These are phyloP conservation scores for Bretziella fagacearum DNA, from an alignment of 2,329 filamentous ascomycete genomes.

Conservation along the genomic window DNA sequence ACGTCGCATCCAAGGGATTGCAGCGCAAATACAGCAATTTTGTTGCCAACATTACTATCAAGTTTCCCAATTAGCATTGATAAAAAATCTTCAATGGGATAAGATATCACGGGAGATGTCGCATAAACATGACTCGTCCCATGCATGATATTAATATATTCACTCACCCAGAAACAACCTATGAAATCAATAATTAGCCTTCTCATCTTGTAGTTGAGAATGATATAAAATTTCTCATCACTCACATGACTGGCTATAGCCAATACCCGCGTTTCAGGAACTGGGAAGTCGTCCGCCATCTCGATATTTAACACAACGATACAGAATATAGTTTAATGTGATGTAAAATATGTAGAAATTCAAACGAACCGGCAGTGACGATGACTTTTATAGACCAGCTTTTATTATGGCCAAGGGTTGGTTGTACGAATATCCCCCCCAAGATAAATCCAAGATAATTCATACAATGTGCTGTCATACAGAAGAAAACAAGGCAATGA, in stretches of 20 bases:
- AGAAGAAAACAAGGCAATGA: too few relatives aligned
- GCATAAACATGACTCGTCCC: not conserved
- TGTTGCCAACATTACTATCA: conserved; percentile 77
- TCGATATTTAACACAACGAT: not conserved
- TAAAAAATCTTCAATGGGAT: not conserved
- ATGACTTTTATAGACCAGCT: too few relatives aligned
- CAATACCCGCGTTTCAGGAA: conserved; percentile 52
- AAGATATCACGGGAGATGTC: not conserved
- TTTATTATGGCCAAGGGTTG: too few relatives aligned
- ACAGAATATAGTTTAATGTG: too few relatives aligned
- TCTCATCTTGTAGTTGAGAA: not conserved
- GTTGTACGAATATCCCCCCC: too few relatives aligned
- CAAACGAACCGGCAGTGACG: too few relatives aligned
- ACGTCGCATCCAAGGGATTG: conserved; percentile 90
- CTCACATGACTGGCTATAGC: conserved; percentile 91
- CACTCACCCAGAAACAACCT: conserved; percentile 30
- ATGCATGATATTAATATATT: not conserved
- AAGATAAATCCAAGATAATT: too few relatives aligned
- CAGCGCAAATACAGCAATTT: conserved; percentile 88
- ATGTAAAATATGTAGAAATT: too few relatives aligned
- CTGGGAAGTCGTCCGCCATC: conserved; percentile 18
- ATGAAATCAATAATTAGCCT: not conserved
- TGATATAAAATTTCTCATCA: conserved; percentile 14
- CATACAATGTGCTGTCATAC: too few relatives aligned
- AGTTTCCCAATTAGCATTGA: not conserved